Conservation (phyloP, 2,329 filamentous ascomycete genomes). For the Colletotrichum filicis region DNA sequence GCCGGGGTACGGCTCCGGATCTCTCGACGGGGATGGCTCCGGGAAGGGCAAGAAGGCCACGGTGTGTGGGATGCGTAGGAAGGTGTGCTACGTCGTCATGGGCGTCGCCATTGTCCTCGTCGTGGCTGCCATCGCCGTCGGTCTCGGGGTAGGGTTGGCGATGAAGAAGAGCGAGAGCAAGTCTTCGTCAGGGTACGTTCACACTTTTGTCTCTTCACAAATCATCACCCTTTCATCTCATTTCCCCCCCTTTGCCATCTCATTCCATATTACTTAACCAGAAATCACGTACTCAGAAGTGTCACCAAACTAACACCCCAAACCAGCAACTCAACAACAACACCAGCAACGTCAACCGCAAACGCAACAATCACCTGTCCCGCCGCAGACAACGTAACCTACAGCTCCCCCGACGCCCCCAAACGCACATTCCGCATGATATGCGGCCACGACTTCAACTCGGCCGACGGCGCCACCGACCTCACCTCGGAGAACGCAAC, state of each 20-base stretch:
- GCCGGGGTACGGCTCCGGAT: neutral
- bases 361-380: slow-evolving; percentile 35
- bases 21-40: slow-evolving; percentile 3
- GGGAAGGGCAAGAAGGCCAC: neutral
- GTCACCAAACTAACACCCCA: neutral
- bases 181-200: slow-evolving; percentile 12
- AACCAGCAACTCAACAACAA: slow-evolving; percentile 2
- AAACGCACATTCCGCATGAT: slow-evolving; percentile 29
- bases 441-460: slow-evolving; percentile 38
- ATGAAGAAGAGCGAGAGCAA: slow-evolving; percentile 3
- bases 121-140: slow-evolving; percentile 38
- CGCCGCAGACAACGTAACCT: slow-evolving; percentile 29
- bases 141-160: slow-evolving; percentile 39
- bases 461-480: neutral
- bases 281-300: neutral
- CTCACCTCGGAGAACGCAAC: slow-evolving; percentile 6
- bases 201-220: neutral
- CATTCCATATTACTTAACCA: no score
- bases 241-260: no score
- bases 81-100: slow-evolving; percentile 38
- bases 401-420: slow-evolving; percentile 17
- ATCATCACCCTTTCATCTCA: neutral
- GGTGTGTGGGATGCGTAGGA: slow-evolving; percentile 38
- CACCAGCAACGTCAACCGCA: slow-evolving; percentile 6
- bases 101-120: slow-evolving; percentile 34